Conservation (phyloP, 2,329 filamentous ascomycete species). For the Penicillium sclerotiorum region DNA sequence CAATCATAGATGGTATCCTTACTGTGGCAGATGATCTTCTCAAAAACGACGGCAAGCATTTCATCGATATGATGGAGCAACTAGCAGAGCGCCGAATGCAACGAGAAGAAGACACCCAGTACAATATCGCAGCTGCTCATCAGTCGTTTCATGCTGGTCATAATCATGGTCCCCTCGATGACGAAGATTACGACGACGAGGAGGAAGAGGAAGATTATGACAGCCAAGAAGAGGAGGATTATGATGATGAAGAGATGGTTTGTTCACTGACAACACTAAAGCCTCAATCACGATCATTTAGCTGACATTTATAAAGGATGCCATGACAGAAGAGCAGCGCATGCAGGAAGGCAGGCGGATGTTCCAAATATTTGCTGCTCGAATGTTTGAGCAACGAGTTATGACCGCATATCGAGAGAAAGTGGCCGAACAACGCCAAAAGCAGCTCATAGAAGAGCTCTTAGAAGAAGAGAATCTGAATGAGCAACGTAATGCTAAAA, state of each 20-base stretch:
- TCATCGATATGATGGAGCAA: constrained; percentile 99
- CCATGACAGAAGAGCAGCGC: constrained; percentile 96
- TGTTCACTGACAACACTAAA: constrained; percentile 23
- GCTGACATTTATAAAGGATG: constrained; percentile 65
- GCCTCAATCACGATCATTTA: not conserved
- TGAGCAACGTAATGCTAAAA: constrained; percentile 84
- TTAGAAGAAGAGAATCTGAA: constrained; percentile 79
- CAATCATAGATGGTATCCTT: constrained; percentile 78
- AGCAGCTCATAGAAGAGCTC: constrained; percentile 86
- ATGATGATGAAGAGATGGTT: constrained; percentile 68
- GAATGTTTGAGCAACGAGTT: constrained; percentile 98
- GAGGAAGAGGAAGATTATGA: constrained; percentile 72
- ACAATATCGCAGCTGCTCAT: constrained; percentile 63
- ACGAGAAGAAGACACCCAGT: constrained; percentile 85
- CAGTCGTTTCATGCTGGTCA: constrained; percentile 68
- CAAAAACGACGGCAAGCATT: constrained; percentile 98
- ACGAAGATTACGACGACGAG: constrained; percentile 71
- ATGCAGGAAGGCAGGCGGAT: constrained; percentile 98
- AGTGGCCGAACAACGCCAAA: constrained; percentile 87
- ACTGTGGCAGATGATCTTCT: constrained; percentile 97
- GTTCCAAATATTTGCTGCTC: constrained; percentile 98
- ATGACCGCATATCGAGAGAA: constrained; percentile 97
- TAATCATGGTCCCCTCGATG: constrained; percentile 74
- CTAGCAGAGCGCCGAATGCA: constrained; percentile 96
- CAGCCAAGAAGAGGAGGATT: constrained; percentile 65